A percentile compares a stretch with the other conserved stretches of the same genome.
These are phyloP conservation scores for Mucor irregularis DNA, from an alignment of 371 early-diverging fungal genomes.

Conservation along the genomic window DNA sequence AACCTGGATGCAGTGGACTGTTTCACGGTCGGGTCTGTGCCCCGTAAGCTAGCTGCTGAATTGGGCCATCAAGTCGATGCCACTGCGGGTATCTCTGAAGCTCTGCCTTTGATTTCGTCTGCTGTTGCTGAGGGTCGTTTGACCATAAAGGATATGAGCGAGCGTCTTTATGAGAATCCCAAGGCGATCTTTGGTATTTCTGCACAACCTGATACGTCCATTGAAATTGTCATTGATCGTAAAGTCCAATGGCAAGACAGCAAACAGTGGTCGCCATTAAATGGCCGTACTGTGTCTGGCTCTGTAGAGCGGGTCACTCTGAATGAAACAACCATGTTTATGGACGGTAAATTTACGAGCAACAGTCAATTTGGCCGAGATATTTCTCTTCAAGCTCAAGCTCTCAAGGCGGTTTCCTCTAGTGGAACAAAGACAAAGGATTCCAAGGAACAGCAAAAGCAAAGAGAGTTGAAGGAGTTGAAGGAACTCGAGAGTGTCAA, in stretches of 20 bases:
- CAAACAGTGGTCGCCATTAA: constrained; percentile 52
- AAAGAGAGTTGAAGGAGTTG: neutral
- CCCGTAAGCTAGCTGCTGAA: constrained; percentile 59
- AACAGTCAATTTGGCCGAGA: constrained; percentile 51
- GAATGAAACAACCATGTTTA: constrained; percentile 76
- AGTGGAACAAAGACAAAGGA: constrained; percentile 15
- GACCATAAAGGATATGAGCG: constrained; percentile 75
- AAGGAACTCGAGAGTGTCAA: constrained; percentile 5
- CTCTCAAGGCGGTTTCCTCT: constrained; percentile 18
- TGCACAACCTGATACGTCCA: constrained; percentile 83
- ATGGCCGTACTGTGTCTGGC: constrained; percentile 54
- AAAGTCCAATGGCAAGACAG: constrained; percentile 36
- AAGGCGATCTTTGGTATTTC: constrained; percentile 86
- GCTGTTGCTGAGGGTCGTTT: constrained; percentile 83
- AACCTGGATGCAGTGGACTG: constrained; percentile 84
- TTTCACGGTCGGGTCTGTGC: constrained; percentile 81
- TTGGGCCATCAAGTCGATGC: constrained; percentile 44
- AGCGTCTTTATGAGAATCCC: constrained; percentile 82
- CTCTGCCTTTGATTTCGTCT: constrained; percentile 79
- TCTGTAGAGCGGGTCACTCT: constrained; percentile 86
- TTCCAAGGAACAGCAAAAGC: constrained; percentile 14
- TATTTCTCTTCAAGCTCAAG: constrained; percentile 54
- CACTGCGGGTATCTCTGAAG: constrained; percentile 68
- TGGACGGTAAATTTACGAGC: constrained; percentile 73
- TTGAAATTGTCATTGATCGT: constrained; percentile 83